Conservation (phyloP, 495 filamentous ascomycete species). For the Trypethelium eluteriae region DNA sequence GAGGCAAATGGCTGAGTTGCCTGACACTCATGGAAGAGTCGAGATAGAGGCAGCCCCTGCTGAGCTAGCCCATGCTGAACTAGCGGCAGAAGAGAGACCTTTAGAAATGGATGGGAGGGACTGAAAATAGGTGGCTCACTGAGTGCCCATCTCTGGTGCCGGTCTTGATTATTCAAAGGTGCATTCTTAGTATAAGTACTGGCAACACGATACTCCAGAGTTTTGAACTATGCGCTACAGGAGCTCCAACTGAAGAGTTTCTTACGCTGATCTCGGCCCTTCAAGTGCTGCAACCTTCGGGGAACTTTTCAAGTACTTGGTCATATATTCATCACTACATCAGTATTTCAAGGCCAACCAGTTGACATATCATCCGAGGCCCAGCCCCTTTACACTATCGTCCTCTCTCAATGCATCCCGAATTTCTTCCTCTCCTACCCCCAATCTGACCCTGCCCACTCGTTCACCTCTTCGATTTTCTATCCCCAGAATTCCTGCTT, state of each 20-base stretch:
- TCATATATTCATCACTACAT: too few species aligned
- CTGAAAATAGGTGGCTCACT: too few species aligned
- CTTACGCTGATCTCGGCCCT: too few species aligned
- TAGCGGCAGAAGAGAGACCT: not conserved
- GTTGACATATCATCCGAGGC: constrained; percentile 25
- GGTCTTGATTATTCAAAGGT: too few species aligned
- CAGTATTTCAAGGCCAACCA: too few species aligned
- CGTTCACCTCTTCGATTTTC: constrained; percentile 73
- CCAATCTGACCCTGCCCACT: constrained; percentile 74
- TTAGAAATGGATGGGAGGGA: not conserved
- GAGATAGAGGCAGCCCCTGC: not conserved
- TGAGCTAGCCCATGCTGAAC: not conserved
- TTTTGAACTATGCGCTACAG: too few species aligned
- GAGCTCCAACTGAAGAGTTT: too few species aligned
- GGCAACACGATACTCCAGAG: too few species aligned
- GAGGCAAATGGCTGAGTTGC: not conserved
- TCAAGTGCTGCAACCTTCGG: too few species aligned
- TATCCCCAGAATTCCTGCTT: constrained; percentile 76
- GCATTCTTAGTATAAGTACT: too few species aligned
- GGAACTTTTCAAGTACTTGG: too few species aligned
- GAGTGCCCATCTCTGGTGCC: too few species aligned
- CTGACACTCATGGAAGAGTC: not conserved
- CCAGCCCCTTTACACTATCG: constrained; percentile 70
- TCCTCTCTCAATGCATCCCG: constrained; percentile 82
- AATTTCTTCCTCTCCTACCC: constrained; percentile 85